These are phyloP conservation scores for Saccharata proteae DNA, from an alignment of 2,329 filamentous ascomycete genomes.

Conservation along the genomic window DNA sequence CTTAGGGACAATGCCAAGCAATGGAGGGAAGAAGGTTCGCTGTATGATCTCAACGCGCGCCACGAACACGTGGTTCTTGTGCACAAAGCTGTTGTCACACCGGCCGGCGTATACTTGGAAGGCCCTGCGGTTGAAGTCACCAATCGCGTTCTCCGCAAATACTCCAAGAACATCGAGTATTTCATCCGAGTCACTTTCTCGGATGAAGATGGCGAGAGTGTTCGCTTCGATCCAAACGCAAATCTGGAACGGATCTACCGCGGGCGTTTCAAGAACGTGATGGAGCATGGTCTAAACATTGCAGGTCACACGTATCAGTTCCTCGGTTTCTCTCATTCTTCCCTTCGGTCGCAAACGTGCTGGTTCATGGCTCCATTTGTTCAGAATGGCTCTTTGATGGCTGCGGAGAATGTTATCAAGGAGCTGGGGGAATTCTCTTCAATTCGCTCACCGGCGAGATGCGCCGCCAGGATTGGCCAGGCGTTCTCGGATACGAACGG, in stretches of 20 bases:
- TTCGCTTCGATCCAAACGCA: slow-evolving; percentile 44
- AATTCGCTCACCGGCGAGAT: slow-evolving; percentile 45
- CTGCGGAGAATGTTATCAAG: slow-evolving; percentile 30
- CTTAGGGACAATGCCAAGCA: slow-evolving; percentile 2
- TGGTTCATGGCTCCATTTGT: slow-evolving; percentile 51
- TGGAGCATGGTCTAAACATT: slow-evolving; percentile 49
- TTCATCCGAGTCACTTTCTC: slow-evolving; percentile 62
- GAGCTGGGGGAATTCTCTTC: slow-evolving; percentile 37
- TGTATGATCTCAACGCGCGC: slow-evolving; percentile 20
- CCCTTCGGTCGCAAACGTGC: slow-evolving; percentile 56
- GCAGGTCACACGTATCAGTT: slow-evolving; percentile 49
- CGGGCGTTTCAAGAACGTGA: slow-evolving; percentile 46
- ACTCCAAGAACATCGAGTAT: slow-evolving; percentile 43
- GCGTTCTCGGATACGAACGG: slow-evolving; percentile 66
- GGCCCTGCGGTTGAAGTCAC: slow-evolving; percentile 48
- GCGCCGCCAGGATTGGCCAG: slow-evolving; percentile 47
- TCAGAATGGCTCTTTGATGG: slow-evolving; percentile 17
- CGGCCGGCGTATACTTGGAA: slow-evolving; percentile 28
- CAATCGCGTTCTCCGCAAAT: slow-evolving; percentile 61
- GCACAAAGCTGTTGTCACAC: slow-evolving; percentile 26
- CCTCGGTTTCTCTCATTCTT: slow-evolving; percentile 70
- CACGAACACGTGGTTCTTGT: slow-evolving; percentile 20
- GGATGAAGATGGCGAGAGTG: slow-evolving; percentile 57
- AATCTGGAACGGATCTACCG: slow-evolving; percentile 42
- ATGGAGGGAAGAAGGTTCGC: slow-evolving; percentile 26